Conservation (phyloP, 805 yeast species). For the Tetrapisispora phaffii region DNA sequence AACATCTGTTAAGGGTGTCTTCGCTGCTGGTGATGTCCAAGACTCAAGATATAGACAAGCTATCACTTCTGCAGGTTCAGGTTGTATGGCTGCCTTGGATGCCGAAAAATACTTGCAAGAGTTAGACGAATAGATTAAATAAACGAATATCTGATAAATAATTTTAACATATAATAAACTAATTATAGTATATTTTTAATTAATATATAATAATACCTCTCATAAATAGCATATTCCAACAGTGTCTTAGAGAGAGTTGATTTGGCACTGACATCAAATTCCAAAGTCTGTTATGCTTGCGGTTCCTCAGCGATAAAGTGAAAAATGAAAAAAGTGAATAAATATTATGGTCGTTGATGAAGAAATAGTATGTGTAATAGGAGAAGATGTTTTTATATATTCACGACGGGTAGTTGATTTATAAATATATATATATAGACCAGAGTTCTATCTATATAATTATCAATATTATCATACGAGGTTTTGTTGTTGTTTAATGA, state of each 20-base stretch:
- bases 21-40: constrained; percentile 99
- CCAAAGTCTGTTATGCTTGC: too few relatives aligned
- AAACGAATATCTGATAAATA: neutral
- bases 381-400: too few relatives aligned
- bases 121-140: constrained; percentile 19
- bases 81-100: constrained; percentile 98
- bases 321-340: too few relatives aligned
- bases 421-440: too few relatives aligned
- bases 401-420: too few relatives aligned
- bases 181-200: neutral
- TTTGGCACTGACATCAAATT: too few relatives aligned
- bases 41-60: constrained; percentile 97
- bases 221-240: neutral
- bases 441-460: too few relatives aligned
- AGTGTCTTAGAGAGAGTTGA: neutral
- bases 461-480: too few relatives aligned
- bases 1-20: constrained; percentile 83
- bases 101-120: constrained; percentile 78
- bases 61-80: constrained; percentile 98
- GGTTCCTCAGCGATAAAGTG: too few relatives aligned
- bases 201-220: neutral
- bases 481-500: neutral
- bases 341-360: too few relatives aligned
- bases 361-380: too few relatives aligned
- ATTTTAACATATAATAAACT: too few relatives aligned